Conservation (phyloP, 306 rosid species). For the Acacia confusa region DNA sequence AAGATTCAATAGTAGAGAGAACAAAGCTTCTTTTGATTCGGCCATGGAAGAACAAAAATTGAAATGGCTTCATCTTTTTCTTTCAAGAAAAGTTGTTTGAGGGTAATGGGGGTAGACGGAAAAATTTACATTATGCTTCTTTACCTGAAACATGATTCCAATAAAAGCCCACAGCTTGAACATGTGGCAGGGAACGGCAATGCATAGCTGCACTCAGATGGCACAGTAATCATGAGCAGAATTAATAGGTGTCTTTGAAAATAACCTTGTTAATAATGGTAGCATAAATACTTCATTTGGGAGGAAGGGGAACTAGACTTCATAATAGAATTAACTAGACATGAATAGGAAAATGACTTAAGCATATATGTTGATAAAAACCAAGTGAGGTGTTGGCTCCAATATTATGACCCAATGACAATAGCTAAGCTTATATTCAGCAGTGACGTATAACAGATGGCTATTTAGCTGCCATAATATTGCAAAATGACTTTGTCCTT, state of each 20-base stretch:
- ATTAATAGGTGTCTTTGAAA: background rate
- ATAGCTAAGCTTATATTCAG: background rate
- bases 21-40: background rate
- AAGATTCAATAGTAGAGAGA: background rate
- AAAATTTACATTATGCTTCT: slow-evolving; percentile 2
- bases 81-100: background rate
- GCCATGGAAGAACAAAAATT: slow-evolving; percentile 1
- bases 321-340: background rate
- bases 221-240: slow-evolving; percentile 29
- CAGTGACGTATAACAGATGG: background rate
- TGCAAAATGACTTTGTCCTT: background rate
- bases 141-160: slow-evolving; percentile 93
- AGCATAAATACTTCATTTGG: slow-evolving; percentile 3
- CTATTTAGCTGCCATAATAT: background rate
- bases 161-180: slow-evolving; percentile 92
- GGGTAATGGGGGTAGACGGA: background rate
- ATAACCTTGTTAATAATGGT: slow-evolving; percentile 19
- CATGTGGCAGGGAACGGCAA: slow-evolving; percentile 95
- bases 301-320: slow-evolving; percentile 11
- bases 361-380: background rate
- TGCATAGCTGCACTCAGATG: slow-evolving; percentile 70
- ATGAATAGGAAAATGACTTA: slow-evolving; percentile 4
- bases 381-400: background rate
- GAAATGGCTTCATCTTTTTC: background rate
- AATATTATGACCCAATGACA: background rate